Conservation (phyloP, 192 early-diverging fungal species). For the Cetraspora pellucida region DNA sequence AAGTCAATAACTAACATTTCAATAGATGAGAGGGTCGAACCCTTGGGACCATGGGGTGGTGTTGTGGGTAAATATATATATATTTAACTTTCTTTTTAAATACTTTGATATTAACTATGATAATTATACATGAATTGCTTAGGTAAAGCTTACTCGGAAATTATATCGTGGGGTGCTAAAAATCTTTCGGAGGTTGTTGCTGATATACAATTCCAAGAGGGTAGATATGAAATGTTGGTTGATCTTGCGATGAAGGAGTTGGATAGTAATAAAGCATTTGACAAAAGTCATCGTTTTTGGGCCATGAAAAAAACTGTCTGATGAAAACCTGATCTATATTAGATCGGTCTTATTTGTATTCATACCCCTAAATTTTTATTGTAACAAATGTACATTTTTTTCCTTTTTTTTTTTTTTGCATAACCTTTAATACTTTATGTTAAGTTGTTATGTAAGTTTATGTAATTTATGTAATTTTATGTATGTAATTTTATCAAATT, state of each 20-base stretch:
- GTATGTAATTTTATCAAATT: no score
- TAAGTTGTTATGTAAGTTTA: no score
- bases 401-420: no score
- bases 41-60: background rate
- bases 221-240: background rate
- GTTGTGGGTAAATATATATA: background rate
- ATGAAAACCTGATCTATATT: no score
- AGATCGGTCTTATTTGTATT: no score
- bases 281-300: constrained; percentile 26
- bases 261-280: background rate
- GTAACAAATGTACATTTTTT: no score
- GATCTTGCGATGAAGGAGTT: background rate
- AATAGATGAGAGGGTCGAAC: background rate
- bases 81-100: background rate
- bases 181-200: background rate
- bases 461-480: no score
- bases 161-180: constrained; percentile 13
- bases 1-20: background rate
- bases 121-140: background rate
- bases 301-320: background rate
- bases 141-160: background rate
- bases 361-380: no score
- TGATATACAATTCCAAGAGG: background rate
- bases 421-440: no score
- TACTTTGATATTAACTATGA: background rate